Percentiles rank a stretch among this genome's conserved stretches.
Evolutionary conservation across 2,329 filamentous ascomycete genomes (phyloP).

Genomic region (Cytospora mali): DNA sequence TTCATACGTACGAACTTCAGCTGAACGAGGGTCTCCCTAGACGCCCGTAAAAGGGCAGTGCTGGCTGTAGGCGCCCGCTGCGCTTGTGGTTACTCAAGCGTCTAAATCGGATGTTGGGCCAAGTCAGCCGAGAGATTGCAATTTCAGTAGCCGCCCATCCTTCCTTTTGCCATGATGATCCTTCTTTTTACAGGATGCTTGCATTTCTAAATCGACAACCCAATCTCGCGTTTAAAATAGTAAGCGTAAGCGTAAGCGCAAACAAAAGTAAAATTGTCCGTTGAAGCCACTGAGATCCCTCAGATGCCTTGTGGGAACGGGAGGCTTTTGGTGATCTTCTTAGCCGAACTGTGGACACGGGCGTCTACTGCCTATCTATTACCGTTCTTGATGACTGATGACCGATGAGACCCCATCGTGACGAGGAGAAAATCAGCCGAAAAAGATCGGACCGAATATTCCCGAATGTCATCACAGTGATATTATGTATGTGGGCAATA

Average conservation of each 20-base stretch:
- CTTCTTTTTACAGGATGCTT: neutral
- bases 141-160: constrained; percentile 21
- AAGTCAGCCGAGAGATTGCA: neutral
- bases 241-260: constrained; percentile 10
- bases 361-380: neutral
- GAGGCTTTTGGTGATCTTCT: neutral
- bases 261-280: too few species aligned
- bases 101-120: neutral
- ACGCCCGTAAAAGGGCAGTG: constrained; percentile 15
- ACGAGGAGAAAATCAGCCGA: neutral
- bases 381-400: too few species aligned
- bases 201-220: neutral
- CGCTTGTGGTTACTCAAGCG: constrained; percentile 19
- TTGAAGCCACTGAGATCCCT: constrained; percentile 9
- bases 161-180: neutral
- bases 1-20: constrained; percentile 14
- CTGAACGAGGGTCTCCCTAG: constrained; percentile 19
- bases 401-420: neutral
- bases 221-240: constrained; percentile 19
- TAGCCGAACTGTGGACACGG: neutral
- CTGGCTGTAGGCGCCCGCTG: constrained; percentile 10
- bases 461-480: neutral
- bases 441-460: neutral
- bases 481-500: neutral
- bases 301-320: neutral